phyloP scores from a whole-genome alignment of 257 asterid genomes.

The Salvia miltiorrhiza region DNA sequence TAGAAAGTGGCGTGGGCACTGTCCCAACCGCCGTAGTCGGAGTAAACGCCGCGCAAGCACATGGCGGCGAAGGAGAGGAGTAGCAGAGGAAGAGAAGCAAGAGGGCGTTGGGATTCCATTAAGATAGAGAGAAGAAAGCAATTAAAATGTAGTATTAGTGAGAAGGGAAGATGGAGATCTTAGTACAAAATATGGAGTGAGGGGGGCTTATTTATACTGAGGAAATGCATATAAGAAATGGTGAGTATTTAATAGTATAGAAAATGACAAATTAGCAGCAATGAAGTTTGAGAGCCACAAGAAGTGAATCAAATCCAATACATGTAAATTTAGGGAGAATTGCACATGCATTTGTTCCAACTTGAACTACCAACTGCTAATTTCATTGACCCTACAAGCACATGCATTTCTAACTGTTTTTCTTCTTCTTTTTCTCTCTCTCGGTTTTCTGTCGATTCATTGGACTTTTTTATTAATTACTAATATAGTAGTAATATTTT shows the following conservation, averaged over 20 bases:
- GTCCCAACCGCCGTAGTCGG: conserved; percentile 48
- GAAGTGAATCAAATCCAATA: conserved; percentile 25
- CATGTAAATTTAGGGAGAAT: conserved; percentile 19
- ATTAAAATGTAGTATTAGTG: background rate
- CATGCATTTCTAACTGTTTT: conserved; percentile 46
- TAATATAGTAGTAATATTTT: background rate
- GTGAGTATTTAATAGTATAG: conserved; percentile 21
- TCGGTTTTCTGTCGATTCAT: background rate
- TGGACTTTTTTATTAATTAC: background rate
- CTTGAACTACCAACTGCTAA: conserved; percentile 64
- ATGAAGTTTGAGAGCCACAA: conserved; percentile 36
- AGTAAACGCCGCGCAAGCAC: conserved; percentile 20
- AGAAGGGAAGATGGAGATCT: background rate
- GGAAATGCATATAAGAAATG: background rate
- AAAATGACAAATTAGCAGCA: conserved; percentile 44
- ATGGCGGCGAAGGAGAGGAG: conserved; percentile 26
- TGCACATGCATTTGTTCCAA: conserved; percentile 78
- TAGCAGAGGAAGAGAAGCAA: conserved; percentile 24
- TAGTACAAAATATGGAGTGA: conserved; percentile 23
- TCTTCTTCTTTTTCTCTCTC: background rate
- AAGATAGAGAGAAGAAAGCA: background rate
- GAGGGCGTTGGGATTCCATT: conserved; percentile 35
- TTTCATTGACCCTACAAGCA: conserved; percentile 58
- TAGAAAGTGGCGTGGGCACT: conserved; percentile 53
- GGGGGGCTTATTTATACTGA: conserved; percentile 41